Evolutionary conservation across 352 stramenopile genomes (phyloP).

Genomic region (Phytophthora rubi): DNA sequence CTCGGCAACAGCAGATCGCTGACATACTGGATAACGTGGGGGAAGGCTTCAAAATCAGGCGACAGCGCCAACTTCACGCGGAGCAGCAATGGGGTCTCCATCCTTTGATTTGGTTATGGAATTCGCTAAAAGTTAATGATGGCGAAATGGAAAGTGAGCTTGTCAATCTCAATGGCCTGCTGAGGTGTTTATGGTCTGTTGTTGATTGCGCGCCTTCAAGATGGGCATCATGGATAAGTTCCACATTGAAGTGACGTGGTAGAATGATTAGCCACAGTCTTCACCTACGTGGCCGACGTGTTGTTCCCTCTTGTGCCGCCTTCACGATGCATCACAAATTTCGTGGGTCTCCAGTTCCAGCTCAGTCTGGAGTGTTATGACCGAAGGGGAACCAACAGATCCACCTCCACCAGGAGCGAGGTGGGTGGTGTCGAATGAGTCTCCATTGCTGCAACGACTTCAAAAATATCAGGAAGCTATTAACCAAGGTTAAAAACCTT

Average conservation of each 20-base stretch:
- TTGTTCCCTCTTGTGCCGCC: not conserved
- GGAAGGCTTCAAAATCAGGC: not conserved
- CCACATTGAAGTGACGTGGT: constrained; percentile 3
- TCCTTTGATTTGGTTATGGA: not conserved
- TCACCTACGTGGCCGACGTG: not conserved
- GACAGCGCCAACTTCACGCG: constrained; percentile 2
- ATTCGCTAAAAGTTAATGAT: not conserved
- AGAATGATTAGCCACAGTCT: not conserved
- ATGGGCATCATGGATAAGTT: not conserved
- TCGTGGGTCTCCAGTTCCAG: too few relatives aligned
- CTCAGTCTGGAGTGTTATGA: too few relatives aligned
- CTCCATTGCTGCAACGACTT: too few relatives aligned
- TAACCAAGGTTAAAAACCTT: too few relatives aligned
- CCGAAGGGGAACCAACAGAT: too few relatives aligned
- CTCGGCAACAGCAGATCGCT: not conserved
- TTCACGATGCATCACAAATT: not conserved
- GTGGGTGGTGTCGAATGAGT: too few relatives aligned
- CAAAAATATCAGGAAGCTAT: too few relatives aligned
- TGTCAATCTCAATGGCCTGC: not conserved
- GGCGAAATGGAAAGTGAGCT: not conserved
- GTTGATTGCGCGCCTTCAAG: not conserved
- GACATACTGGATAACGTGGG: not conserved
- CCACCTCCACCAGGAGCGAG: too few relatives aligned
- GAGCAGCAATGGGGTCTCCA: not conserved
- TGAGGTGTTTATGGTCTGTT: not conserved